Base-by-base conservation (phyloP, 768 basidiomycete genomes). In the Daedaleopsis nitida region DNA sequence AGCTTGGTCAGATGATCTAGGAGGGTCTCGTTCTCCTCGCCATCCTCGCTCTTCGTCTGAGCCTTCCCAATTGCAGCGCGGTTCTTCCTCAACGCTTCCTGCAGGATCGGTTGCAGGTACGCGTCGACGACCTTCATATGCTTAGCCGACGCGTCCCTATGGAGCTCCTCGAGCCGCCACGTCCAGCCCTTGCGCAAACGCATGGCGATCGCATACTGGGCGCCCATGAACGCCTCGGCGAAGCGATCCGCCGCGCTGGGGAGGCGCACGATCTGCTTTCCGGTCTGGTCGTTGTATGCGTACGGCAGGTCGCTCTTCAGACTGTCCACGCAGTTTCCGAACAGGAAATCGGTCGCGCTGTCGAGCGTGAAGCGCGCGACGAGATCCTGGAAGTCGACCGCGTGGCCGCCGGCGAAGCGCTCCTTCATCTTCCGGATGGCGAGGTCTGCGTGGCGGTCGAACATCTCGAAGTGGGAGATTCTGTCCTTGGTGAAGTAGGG, bases 291-390 rank as follows among this genome's bases (percentile, higher is more conserved):
- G 24, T 55, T 55, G 54, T 55, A 38, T 3, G 54, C 54, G 24
- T 55, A 55, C 16, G 54, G 54, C 12, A 55, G 44, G 43, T 55
- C 54, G 23, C 42, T 71, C 13, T 66, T 60, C 16, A 84, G 72
- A 35, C 75, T 76, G 65, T 80, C 48, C 2, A 83, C 73, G 38
- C 76, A 75, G 39, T 71, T 66, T 6, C 80, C 83, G 56, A 83
- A 83, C 45, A 85, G 70, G 62, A 83, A 85, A 57, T 83, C 80
- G 2, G 83, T 78, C 0, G 85, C 83, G 5, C 82, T 75, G 68
- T 84, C 83, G 39, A 84, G 75, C 0, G 82, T 80, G 61, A 83
- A 81, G 45, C 81, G 77, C 1, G 75, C 75, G 23, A 83, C 67
- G 8, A 78, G 61, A 55, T 84, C 81, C 72, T 72, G 69, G 58